Evolutionary conservation across 164 flowering plant genomes (phyloP).

Genomic region (Vitis labrusca): DNA sequence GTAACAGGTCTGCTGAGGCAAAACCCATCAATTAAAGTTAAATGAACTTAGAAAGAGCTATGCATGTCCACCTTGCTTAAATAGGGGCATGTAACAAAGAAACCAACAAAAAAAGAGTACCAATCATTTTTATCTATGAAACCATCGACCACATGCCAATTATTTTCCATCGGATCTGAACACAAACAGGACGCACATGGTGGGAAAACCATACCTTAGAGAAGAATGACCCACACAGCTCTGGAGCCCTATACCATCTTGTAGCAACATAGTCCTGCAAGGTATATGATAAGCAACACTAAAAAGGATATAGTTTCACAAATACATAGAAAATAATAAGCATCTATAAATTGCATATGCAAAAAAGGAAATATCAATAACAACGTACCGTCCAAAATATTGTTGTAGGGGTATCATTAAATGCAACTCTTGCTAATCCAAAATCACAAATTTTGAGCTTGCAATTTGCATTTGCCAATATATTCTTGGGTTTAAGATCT

Average conservation of each 20-base stretch:
- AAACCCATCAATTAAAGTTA: too few relatives aligned
- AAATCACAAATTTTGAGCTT: constrained; percentile 69
- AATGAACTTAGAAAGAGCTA: too few relatives aligned
- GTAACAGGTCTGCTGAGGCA: too few relatives aligned
- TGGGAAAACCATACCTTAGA: constrained; percentile 46
- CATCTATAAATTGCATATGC: neutral
- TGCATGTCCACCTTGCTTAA: too few relatives aligned
- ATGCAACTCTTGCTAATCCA: constrained; percentile 71
- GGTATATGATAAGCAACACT: neutral
- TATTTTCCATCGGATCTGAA: neutral
- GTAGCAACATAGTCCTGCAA: constrained; percentile 76
- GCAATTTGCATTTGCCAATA: constrained; percentile 73
- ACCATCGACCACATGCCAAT: constrained; percentile 10
- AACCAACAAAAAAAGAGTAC: too few relatives aligned
- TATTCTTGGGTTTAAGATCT: constrained; percentile 72
- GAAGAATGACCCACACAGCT: constrained; percentile 71
- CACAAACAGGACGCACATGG: neutral
- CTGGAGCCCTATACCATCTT: constrained; percentile 82
- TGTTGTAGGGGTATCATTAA: constrained; percentile 57
- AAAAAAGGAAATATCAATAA: neutral
- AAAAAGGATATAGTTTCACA: neutral
- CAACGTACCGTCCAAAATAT: constrained; percentile 63
- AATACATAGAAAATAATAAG: neutral
- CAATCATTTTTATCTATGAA: neutral
- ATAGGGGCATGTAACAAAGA: too few relatives aligned